Conservation (phyloP, 306 rosid genomes). For the Prosopis cineraria region DNA sequence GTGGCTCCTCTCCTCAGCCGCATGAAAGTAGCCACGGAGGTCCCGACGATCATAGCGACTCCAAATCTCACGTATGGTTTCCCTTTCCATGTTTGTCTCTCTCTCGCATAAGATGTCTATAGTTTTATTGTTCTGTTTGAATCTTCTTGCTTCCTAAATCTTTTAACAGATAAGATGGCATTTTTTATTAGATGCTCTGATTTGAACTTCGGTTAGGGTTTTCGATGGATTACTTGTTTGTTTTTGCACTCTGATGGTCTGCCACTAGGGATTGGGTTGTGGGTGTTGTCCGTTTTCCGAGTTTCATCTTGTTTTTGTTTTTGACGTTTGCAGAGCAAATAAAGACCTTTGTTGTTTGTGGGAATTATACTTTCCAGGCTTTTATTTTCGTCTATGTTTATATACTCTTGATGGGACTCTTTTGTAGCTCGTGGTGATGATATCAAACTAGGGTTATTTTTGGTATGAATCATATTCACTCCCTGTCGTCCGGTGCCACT, state of each 20-base stretch:
- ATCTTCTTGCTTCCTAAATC: not conserved
- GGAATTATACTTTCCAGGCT: not conserved
- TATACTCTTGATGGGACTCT: not conserved
- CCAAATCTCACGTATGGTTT: slow-evolving; percentile 68
- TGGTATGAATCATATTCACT: not conserved
- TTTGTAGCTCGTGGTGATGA: not conserved
- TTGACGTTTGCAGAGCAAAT: not conserved
- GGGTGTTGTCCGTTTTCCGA: slow-evolving; percentile 25
- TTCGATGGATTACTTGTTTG: not conserved
- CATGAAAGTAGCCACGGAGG: slow-evolving; percentile 46
- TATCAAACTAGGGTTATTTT: not conserved
- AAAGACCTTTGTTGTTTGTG: not conserved
- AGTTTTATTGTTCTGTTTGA: not conserved
- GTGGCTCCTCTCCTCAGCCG: slow-evolving; percentile 69
- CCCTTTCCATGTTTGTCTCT: not conserved
- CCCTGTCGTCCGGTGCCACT: not conserved
- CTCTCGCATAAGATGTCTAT: not conserved
- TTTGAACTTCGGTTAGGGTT: slow-evolving; percentile 33
- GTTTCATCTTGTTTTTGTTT: not conserved
- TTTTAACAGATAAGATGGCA: not conserved
- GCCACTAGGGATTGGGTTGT: not conserved
- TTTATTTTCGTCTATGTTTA: not conserved
- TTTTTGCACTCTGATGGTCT: not conserved
- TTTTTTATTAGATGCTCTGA: not conserved
- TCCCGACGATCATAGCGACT: slow-evolving; percentile 56